Evolutionary conservation across 2,329 filamentous ascomycete species (phyloP).

Genomic region (Clonostachys sp.): DNA sequence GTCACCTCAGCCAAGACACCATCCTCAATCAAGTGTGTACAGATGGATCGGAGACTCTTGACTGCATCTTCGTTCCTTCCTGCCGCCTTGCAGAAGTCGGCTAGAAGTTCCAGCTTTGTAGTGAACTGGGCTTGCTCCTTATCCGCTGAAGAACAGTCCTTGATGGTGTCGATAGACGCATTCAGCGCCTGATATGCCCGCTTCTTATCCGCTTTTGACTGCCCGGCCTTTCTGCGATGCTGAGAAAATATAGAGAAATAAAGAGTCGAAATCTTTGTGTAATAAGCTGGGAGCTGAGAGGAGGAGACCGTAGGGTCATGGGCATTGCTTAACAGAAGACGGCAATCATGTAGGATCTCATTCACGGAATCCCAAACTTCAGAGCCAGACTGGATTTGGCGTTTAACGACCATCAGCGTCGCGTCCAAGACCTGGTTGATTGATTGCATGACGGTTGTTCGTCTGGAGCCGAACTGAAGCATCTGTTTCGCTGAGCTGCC

Average conservation of each 20-base stretch:
- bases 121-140: conserved; percentile 55
- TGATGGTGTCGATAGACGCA: conserved; percentile 59
- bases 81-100: conserved; percentile 50
- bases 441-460: conserved; percentile 44
- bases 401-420: conserved; percentile 51
- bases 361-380: conserved; percentile 52
- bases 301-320: conserved; percentile 28
- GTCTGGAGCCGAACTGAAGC: conserved; percentile 57
- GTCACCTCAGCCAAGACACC: conserved; percentile 53
- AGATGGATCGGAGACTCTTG: conserved; percentile 54
- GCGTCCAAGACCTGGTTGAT: conserved; percentile 57
- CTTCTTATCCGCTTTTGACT: conserved; percentile 26
- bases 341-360: conserved; percentile 50
- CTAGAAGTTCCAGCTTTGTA: conserved; percentile 63
- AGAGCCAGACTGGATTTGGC: conserved; percentile 38
- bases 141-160: conserved; percentile 46
- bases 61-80: conserved; percentile 53
- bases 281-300: conserved; percentile 35
- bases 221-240: conserved; percentile 37
- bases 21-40: conserved; percentile 54
- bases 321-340: conserved; percentile 47
- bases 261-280: conserved; percentile 65
- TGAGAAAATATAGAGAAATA: conserved; percentile 62
- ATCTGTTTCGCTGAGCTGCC: conserved; percentile 51
- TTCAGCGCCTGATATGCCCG: conserved; percentile 52